phyloP scores from a whole-genome alignment of 768 basidiomycete species.

The Pleurotus platypus region DNA sequence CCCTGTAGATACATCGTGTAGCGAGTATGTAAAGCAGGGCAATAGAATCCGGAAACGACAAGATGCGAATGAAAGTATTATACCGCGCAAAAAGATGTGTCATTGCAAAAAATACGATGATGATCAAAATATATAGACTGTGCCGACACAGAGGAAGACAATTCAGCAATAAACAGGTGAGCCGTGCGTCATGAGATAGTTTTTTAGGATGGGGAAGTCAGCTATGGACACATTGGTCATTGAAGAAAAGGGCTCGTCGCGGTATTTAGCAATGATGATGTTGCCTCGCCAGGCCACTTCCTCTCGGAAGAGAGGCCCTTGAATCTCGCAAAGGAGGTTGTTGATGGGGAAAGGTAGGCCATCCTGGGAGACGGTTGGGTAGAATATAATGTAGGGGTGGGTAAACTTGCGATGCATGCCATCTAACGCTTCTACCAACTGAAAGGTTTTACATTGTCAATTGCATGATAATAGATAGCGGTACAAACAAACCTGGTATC shows the following conservation, averaged over 20 bases:
- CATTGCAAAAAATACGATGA: too few relatives aligned
- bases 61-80: too few relatives aligned
- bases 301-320: slow-evolving; percentile 60
- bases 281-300: slow-evolving; percentile 76
- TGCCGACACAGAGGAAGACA: not conserved
- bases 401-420: slow-evolving; percentile 77
- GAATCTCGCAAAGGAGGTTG: slow-evolving; percentile 71
- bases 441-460: slow-evolving; percentile 74
- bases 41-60: too few relatives aligned
- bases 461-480: slow-evolving; percentile 58
- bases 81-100: too few relatives aligned
- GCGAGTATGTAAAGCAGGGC: too few relatives aligned
- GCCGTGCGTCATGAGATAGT: slow-evolving; percentile 68
- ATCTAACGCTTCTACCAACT: slow-evolving; percentile 74
- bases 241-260: slow-evolving; percentile 45
- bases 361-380: slow-evolving; percentile 70
- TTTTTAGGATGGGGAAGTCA: slow-evolving; percentile 78
- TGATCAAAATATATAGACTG: too few relatives aligned
- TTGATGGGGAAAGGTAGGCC: slow-evolving; percentile 81
- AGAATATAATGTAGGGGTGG: slow-evolving; percentile 79
- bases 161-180: slow-evolving; percentile 34
- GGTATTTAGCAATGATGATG: slow-evolving; percentile 72
- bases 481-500: slow-evolving; percentile 51
- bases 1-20: too few relatives aligned
- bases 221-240: slow-evolving; percentile 77